Base-by-base conservation (phyloP, 495 filamentous ascomycete species). In the Xylaria curta region DNA sequence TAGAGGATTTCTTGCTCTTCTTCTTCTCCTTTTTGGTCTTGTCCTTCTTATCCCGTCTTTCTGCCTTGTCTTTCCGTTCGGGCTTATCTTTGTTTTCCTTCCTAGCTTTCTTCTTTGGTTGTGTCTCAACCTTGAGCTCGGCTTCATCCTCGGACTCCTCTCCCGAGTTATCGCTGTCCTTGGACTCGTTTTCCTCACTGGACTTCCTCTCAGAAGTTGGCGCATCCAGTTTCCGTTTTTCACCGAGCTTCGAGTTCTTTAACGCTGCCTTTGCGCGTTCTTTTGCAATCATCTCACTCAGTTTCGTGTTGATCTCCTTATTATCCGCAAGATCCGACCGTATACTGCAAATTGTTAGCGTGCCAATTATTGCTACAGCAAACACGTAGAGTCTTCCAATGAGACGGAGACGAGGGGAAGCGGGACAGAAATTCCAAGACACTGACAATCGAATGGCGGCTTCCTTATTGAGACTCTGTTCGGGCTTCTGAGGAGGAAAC, bases 401-500 rank as follows among this genome's bases (percentile, higher is more conserved):
- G 28, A 10, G n/a, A 44, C 4, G n/a, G 56, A 38, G 17, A 54
- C 8, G 13, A 33, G 26, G 17, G 15, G 49, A 7, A 10, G 53
- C 24, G 42, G 49, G 15, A 21, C 1, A 33, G 58, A 2, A 21
- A 19, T 56, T 4, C 2, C 5, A 6, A 8, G n/a, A 40, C 12
- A 71, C 69, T 66, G 28, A 71, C 69, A 99, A 93, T 68, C 96
- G 87, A 31, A 85, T 86, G 36, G 93, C 94, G 36, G 93, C 96
- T 67, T 87, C 85, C 75, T 93, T 97, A 75, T 99, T 92, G 28
- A 99, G 82, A 8, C 80, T 88, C 76, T 88, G 82, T 28, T 87
- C 86, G 42, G 85, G 84, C 70, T 88, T 86, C 65, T 86, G 84
- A 56, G 85, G 84, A 0, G 88, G 82, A 13, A 74, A 81, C 72